A percentile compares a stretch with the other conserved stretches of the same genome.
Conservation (phyloP, 495 filamentous ascomycete species). For the Trichocladium antarcticum region DNA sequence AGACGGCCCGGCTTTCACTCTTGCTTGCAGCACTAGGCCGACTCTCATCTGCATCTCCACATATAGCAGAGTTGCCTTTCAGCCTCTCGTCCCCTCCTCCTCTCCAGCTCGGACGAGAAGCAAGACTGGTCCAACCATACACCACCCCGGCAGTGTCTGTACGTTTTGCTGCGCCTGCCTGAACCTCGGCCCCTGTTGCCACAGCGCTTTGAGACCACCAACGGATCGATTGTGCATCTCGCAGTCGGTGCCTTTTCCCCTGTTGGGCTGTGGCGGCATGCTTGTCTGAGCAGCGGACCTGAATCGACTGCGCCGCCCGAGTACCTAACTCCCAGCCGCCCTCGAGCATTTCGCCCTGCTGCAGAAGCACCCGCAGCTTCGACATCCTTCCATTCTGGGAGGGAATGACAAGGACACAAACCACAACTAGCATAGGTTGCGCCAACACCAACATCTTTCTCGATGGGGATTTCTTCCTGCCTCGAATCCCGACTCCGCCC, state of each 20-base stretch:
- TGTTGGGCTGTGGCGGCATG: constrained; percentile 21
- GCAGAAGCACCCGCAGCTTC: background rate
- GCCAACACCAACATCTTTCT: constrained; percentile 22
- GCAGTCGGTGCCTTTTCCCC: constrained; percentile 20
- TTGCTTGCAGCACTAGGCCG: constrained; percentile 10
- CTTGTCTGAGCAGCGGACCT: constrained; percentile 14
- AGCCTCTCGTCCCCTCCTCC: constrained; percentile 4
- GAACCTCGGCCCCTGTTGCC: background rate
- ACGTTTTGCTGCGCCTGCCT: constrained; percentile 4
- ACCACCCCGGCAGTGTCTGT: constrained; percentile 11
- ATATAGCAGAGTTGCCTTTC: constrained; percentile 6
- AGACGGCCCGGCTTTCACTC: constrained; percentile 18
- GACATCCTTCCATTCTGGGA: background rate
- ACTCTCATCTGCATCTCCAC: constrained; percentile 10
- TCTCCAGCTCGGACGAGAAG: background rate
- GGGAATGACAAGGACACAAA: constrained; percentile 11
- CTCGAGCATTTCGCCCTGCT: constrained; percentile 12
- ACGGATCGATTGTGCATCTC: constrained; percentile 21
- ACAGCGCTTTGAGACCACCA: constrained; percentile 13
- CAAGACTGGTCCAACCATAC: constrained; percentile 3
- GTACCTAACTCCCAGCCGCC: constrained; percentile 23
- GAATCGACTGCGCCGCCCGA: constrained; percentile 27
- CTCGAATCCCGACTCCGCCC: constrained; percentile 36
- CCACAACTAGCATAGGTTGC: constrained; percentile 5
- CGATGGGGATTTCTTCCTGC: constrained; percentile 40